A percentile compares a stretch with the other conserved stretches of the same genome.
Conservation (phyloP, 176 grass and related monocot species). For the Oryza officinalis region DNA sequence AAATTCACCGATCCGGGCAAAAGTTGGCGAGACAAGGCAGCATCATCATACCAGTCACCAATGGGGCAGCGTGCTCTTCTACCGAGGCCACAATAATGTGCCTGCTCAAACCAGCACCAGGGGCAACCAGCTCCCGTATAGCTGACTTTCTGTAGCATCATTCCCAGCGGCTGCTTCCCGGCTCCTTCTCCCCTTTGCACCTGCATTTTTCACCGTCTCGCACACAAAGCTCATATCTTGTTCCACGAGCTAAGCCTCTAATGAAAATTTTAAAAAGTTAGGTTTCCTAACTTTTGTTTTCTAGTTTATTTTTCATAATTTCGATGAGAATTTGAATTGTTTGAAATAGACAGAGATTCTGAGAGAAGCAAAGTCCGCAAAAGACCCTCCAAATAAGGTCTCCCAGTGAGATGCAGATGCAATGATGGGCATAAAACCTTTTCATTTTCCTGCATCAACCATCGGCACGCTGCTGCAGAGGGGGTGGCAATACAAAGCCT, state of each 20-base stretch:
- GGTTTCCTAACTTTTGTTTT: too few relatives aligned
- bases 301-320: too few relatives aligned
- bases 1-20: slow-evolving; percentile 21
- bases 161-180: slow-evolving; percentile 20
- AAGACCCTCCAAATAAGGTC: too few relatives aligned
- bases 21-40: slow-evolving; percentile 22
- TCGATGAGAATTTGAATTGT: too few relatives aligned
- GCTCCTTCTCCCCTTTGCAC: neutral
- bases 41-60: slow-evolving; percentile 52
- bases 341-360: too few relatives aligned
- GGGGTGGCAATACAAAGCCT: neutral
- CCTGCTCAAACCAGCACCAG: slow-evolving; percentile 29
- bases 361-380: too few relatives aligned
- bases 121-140: neutral
- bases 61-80: slow-evolving; percentile 34
- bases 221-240: too few relatives aligned
- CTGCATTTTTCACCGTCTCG: too few relatives aligned
- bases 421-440: neutral
- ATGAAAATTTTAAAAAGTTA: too few relatives aligned
- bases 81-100: slow-evolving; percentile 55
- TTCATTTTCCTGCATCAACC: neutral
- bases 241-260: too few relatives aligned
- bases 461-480: neutral
- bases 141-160: slow-evolving; percentile 36
- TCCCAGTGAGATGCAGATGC: neutral